phyloP scores from a whole-genome alignment of 495 filamentous ascomycete genomes.

The Podospora bellae-mahoneyi region DNA sequence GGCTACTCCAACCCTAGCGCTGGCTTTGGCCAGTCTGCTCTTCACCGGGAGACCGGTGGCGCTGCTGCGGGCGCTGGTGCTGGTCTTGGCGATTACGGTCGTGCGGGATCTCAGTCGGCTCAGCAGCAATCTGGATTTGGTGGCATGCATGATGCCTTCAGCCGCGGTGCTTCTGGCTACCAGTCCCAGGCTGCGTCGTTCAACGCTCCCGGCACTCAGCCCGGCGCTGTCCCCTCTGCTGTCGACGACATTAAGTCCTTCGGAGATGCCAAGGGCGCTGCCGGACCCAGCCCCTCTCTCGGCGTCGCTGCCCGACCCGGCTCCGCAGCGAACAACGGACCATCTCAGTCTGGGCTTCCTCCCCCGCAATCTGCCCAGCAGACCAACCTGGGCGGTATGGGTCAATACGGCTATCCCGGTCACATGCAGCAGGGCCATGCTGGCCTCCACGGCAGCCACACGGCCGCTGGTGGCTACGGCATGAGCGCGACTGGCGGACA shows the following conservation, averaged over 20 bases:
- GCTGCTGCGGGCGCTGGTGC: slow-evolving; percentile 33
- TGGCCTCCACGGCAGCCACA: slow-evolving; percentile 59
- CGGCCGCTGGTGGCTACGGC: slow-evolving; percentile 65
- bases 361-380: slow-evolving; percentile 68
- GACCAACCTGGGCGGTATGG: slow-evolving; percentile 45
- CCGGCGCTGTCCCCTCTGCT: slow-evolving; percentile 38
- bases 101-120: slow-evolving; percentile 70
- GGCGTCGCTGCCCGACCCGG: slow-evolving; percentile 77
- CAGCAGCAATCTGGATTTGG: slow-evolving; percentile 69
- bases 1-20: slow-evolving; percentile 78
- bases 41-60: slow-evolving; percentile 62
- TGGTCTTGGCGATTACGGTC: slow-evolving; percentile 67
- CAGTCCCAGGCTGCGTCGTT: slow-evolving; percentile 62
- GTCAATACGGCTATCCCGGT: slow-evolving; percentile 68
- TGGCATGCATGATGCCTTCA: slow-evolving; percentile 75
- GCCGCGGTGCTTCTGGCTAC: slow-evolving; percentile 58
- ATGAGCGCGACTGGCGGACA: slow-evolving; percentile 62
- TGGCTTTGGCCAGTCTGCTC: slow-evolving; percentile 67
- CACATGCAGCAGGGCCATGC: slow-evolving; percentile 54
- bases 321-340: slow-evolving; percentile 73
- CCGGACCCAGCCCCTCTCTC: slow-evolving; percentile 80
- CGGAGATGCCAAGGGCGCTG: slow-evolving; percentile 62
- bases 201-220: slow-evolving; percentile 58
- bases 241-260: slow-evolving; percentile 76
- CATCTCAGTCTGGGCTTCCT: slow-evolving; percentile 64